Evolutionary conservation across 495 filamentous ascomycete species (phyloP).

Genomic region (Astrothelium macrocarpum): DNA sequence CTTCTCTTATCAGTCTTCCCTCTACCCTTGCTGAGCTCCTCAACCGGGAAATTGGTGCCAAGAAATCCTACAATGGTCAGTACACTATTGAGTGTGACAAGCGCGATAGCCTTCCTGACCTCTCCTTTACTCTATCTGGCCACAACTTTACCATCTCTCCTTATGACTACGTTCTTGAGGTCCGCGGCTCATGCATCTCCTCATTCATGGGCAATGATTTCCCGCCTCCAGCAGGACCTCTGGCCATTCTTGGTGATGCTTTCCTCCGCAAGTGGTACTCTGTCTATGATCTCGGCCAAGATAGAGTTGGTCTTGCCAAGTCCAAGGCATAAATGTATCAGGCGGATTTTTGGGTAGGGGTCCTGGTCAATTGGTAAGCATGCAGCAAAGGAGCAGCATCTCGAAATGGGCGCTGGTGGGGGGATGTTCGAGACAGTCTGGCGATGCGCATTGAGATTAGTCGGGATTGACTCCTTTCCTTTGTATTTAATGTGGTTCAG

Average conservation of each 20-base stretch:
- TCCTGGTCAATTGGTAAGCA: neutral
- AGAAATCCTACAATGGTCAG: conserved; percentile 92
- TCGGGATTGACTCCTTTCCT: neutral
- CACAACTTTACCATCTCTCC: conserved; percentile 84
- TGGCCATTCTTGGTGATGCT: conserved; percentile 93
- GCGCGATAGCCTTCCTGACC: conserved; percentile 71
- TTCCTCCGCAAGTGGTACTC: conserved; percentile 98
- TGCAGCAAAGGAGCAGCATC: neutral
- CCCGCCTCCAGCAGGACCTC: conserved; percentile 78
- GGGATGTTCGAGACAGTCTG: neutral
- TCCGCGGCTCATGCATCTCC: conserved; percentile 91
- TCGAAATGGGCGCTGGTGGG: neutral
- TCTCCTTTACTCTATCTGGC: conserved; percentile 79
- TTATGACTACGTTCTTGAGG: conserved; percentile 93
- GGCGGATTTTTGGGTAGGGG: neutral
- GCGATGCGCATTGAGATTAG: neutral
- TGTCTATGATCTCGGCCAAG: conserved; percentile 83
- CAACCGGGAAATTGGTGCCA: conserved; percentile 95
- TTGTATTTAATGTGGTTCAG: no score
- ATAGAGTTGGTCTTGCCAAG: conserved; percentile 78
- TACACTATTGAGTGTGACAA: conserved; percentile 85
- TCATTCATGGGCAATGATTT: conserved; percentile 98
- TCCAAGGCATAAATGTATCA: conserved; percentile 41
- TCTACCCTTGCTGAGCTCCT: conserved; percentile 88
- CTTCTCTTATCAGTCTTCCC: conserved; percentile 93